Conservation (phyloP, 2,329 filamentous ascomycete species). For the Pyrenophora tritici-repentis region DNA sequence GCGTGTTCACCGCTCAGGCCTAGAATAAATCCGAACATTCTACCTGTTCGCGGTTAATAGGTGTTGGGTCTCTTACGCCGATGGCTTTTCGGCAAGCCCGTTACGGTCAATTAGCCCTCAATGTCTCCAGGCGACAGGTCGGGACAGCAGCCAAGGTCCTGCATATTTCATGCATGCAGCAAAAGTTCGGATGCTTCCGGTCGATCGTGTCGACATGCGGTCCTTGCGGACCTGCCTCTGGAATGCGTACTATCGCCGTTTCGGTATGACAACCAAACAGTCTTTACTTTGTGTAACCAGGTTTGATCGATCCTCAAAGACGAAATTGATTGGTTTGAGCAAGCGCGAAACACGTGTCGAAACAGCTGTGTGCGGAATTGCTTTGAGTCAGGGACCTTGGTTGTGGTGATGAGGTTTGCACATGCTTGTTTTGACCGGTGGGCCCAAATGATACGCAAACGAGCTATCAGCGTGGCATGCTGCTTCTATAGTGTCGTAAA, state of each 20-base stretch:
- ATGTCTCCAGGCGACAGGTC: slow-evolving; percentile 12
- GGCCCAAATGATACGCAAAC: slow-evolving; percentile 16
- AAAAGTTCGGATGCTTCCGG: slow-evolving; percentile 42
- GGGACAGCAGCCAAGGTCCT: slow-evolving; percentile 23
- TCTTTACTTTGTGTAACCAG: slow-evolving; percentile 32
- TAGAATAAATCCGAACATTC: slow-evolving; percentile 9
- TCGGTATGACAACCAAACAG: slow-evolving; percentile 33
- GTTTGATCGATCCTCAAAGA: slow-evolving; percentile 18
- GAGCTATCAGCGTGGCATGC: slow-evolving; percentile 1
- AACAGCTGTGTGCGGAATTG: slow-evolving; percentile 6
- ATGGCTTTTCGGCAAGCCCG: slow-evolving; percentile 24
- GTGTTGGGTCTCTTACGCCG: slow-evolving; percentile 4
- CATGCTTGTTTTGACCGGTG: slow-evolving; percentile 24
- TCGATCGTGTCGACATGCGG: slow-evolving; percentile 30
- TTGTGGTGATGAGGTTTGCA: slow-evolving; percentile 18
- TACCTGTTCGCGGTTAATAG: slow-evolving; percentile 18
- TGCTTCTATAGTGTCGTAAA: not conserved
- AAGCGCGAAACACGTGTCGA: slow-evolving; percentile 20
- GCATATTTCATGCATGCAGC: slow-evolving; percentile 41
- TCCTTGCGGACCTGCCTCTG: slow-evolving; percentile 15
- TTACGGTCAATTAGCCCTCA: slow-evolving; percentile 21
- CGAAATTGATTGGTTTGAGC: slow-evolving; percentile 20
- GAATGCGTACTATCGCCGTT: slow-evolving; percentile 37
- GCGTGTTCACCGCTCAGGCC: slow-evolving; percentile 16
- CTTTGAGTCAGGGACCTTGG: slow-evolving; percentile 18